A percentile compares a stretch with the other conserved stretches of the same genome.
These are phyloP conservation scores for Fusarium chuoi DNA, from an alignment of 2,329 filamentous ascomycete genomes.

Conservation along the genomic window DNA sequence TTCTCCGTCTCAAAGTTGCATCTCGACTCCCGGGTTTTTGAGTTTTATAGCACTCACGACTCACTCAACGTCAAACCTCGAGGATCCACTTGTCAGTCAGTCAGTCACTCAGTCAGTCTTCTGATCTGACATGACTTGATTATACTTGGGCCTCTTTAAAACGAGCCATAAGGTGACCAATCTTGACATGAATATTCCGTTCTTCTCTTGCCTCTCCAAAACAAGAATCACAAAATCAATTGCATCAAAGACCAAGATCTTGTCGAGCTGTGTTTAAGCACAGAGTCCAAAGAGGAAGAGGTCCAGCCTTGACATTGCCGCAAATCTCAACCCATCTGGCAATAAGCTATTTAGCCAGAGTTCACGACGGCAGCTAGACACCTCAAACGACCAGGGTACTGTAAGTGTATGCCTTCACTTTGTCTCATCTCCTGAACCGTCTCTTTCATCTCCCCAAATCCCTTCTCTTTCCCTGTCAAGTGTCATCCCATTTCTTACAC, in stretches of 20 bases:
- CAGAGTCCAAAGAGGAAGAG: conserved; percentile 5
- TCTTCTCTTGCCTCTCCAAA: neutral
- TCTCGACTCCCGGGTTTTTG: neutral
- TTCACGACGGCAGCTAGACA: conserved; percentile 25
- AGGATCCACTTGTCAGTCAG: conserved; percentile 31
- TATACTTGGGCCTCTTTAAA: conserved; percentile 26
- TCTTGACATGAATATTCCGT: neutral
- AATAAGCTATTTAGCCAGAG: conserved; percentile 29
- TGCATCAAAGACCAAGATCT: conserved; percentile 20
- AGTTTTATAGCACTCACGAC: conserved; percentile 2
- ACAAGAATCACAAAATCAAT: conserved; percentile 1
- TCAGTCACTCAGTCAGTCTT: conserved; percentile 24
- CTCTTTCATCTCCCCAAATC: neutral
- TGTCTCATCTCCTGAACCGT: conserved; percentile 6
- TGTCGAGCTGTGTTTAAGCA: conserved; percentile 9
- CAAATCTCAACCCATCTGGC: conserved; percentile 27
- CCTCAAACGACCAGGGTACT: conserved; percentile 28
- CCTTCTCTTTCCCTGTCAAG: conserved; percentile 12
- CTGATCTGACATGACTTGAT: conserved; percentile 34
- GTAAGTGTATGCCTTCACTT: conserved; percentile 23
- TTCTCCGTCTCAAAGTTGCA: neutral
- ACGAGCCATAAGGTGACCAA: conserved; percentile 7
- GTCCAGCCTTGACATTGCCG: conserved; percentile 15
- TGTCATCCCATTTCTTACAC: conserved; percentile 12
- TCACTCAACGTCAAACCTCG: conserved; percentile 6